These are phyloP conservation scores for Fusarium cicatricum DNA, from an alignment of 2,329 filamentous ascomycete genomes.

Conservation along the genomic window DNA sequence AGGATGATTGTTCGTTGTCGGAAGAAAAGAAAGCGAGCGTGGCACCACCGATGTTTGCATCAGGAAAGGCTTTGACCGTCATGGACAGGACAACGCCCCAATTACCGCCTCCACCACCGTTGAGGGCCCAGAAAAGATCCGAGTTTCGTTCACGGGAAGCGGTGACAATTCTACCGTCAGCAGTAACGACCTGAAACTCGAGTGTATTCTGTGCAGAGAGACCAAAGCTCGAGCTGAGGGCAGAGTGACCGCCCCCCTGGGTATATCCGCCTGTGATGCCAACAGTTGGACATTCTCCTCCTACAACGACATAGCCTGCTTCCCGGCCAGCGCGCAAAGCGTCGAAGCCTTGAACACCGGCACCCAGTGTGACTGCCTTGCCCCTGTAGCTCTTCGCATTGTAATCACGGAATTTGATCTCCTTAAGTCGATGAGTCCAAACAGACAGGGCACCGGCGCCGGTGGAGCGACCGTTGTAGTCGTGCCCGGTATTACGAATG, in stretches of 20 bases:
- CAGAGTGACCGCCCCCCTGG: slow-evolving; percentile 65
- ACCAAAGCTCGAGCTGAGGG: slow-evolving; percentile 61
- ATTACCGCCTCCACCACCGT: slow-evolving; percentile 66
- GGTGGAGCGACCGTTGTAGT: slow-evolving; percentile 47
- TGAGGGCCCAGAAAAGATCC: slow-evolving; percentile 70
- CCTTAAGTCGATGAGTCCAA: slow-evolving; percentile 52
- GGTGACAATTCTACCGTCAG: slow-evolving; percentile 54
- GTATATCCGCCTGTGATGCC: slow-evolving; percentile 67
- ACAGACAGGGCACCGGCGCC: slow-evolving; percentile 52
- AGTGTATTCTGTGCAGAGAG: slow-evolving; percentile 67
- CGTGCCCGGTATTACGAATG: slow-evolving; percentile 46
- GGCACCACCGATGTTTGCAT: slow-evolving; percentile 53
- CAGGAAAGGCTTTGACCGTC: slow-evolving; percentile 60
- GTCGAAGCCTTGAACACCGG: slow-evolving; percentile 61
- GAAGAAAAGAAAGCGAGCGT: slow-evolving; percentile 52
- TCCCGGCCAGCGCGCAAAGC: slow-evolving; percentile 53
- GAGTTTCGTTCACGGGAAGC: slow-evolving; percentile 57
- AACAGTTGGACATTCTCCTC: slow-evolving; percentile 63
- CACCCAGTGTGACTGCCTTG: slow-evolving; percentile 60
- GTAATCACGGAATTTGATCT: slow-evolving; percentile 52
- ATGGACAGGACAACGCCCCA: slow-evolving; percentile 65
- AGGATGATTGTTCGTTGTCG: slow-evolving; percentile 48
- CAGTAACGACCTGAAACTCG: slow-evolving; percentile 63
- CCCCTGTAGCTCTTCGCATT: slow-evolving; percentile 57
- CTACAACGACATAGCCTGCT: slow-evolving; percentile 58